Base-by-base conservation (phyloP, 2,329 filamentous ascomycete genomes). In the Aspergillus jensenii region DNA sequence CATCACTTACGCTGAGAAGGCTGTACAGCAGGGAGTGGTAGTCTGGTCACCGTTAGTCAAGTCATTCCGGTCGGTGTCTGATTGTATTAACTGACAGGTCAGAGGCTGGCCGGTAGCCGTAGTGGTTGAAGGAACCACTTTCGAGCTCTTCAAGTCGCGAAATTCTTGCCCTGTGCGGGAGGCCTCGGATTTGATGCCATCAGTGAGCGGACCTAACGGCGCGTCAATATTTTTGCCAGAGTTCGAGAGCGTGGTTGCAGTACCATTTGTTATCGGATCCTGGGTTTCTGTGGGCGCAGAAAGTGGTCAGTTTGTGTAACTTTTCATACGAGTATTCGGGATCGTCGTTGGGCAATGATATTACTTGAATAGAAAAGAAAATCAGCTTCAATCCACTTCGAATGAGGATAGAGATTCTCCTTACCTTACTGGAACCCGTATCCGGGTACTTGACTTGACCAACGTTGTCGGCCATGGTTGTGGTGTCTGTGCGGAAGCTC, bases 21-120 rank as follows among this genome's bases (percentile, higher is more conserved):
- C 83, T 84, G 74, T 88, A 87, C 75, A 88, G 82, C 76, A 87
- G 78, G 65, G 84, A 87, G 74, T 88, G 86, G 74, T 87, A 88
- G 74, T 86, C 81, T 83, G 56, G 52, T 17, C n/a, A 19, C 55
- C 9, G 53, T 70, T 53, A 68, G 63, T 52, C 49, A 53, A 56
- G 46, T 17, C 12, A 39, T 41, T 46, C 40, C 45, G 47, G n/a
- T 43, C 41, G 14, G 27, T 39, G 4, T 44, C 33, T 7, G 25
- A 31, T 47, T 53, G 37, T 33, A 45, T 47, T 37, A 59, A 72
- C 81, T 57, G 79, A 83, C 82, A 84, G 55, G 85, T 88, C 72
- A 88, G 75, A 62, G 83, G 80, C 71, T 87, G 85, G 63, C 84
- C 84, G 64, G 82, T 86, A 54, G 81, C 81, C 60, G 84, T 81